These are phyloP conservation scores for Jatropha podagrica DNA, from an alignment of 441 rosid species.

Conservation along the genomic window DNA sequence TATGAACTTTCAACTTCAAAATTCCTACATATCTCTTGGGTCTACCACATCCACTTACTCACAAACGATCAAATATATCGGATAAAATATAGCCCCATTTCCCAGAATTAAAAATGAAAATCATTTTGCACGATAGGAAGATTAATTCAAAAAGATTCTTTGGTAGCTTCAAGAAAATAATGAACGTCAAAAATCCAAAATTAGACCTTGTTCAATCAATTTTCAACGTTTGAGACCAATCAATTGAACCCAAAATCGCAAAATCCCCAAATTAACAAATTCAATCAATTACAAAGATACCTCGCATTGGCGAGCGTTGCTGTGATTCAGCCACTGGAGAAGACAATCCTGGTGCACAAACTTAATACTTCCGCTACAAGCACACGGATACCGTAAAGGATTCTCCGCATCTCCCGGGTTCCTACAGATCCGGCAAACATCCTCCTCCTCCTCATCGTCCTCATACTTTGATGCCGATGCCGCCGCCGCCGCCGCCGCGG, in stretches of 20 bases:
- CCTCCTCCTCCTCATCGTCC: conserved; percentile 90
- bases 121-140: not conserved
- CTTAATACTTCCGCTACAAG: conserved; percentile 97
- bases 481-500: conserved; percentile 1
- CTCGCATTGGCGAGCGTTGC: conserved; percentile 99
- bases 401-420: conserved; percentile 92
- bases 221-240: not conserved
- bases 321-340: conserved; percentile 98
- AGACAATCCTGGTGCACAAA: conserved; percentile 98
- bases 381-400: conserved; percentile 94
- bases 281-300: conserved; percentile 28
- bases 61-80: too few relatives aligned
- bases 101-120: not conserved
- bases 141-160: not conserved
- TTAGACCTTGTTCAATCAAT: conserved; percentile 2
- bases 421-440: conserved; percentile 98
- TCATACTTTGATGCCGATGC: conserved; percentile 38
- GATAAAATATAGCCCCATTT: not conserved
- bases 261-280: conserved; percentile 3
- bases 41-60: too few relatives aligned
- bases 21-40: not conserved
- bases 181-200: conserved; percentile 11
- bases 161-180: not conserved
- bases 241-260: not conserved
- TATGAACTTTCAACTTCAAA: conserved; percentile 16